Base-by-base conservation (phyloP, 805 yeast genomes). In the Tetrapisispora iriomotensis region DNA sequence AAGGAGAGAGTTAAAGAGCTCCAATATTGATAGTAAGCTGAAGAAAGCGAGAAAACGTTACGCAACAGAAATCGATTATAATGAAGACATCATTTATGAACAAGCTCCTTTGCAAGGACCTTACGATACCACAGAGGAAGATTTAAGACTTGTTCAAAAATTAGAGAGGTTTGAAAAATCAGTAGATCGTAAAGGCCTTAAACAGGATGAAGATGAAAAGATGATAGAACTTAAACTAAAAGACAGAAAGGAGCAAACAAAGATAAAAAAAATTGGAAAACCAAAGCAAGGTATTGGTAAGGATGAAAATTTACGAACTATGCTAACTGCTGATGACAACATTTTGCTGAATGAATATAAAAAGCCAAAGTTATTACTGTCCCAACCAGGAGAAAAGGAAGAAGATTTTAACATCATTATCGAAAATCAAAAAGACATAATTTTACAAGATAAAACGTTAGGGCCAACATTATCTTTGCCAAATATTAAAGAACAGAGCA, bases 41-140 rank as follows among this genome's bases (percentile, higher is more conserved):
- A 71, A 67, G 44, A 68, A 69, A 15, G 67, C 67, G 38, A 77
- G 71, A 53, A 74, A 73, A 53, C 71, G 71, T 47, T 69, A 65
- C 35, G 65, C 72, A 19, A 74, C 73, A 25, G 80, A 78, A 43
- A 74, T 83, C 55, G 96, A 88, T 56, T 86, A 84, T 58, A 84
- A 81, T 54, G 81, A 77, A 1, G 95, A 83, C 49, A 75, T 88
- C 8, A 85, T 90, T 0, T 81, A 82, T 50, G 92, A 87, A 50
- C 78, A 75, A 43, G 61, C 60, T 13, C 90, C 94, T 0, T 71
- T 68, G 4, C 65, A 62, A 0, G 96, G 95, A 0, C 60, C 74
- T 17, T 83, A 79, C 54, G 88, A 82, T 50, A 75, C 78, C 0
- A 50, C 66, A 0, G 74, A 71, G n/a, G 96, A 88, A 54, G 60